Evolutionary conservation across 164 flowering plant species (phyloP).

Genomic region (Kalanchoe fedtschenkoi): DNA sequence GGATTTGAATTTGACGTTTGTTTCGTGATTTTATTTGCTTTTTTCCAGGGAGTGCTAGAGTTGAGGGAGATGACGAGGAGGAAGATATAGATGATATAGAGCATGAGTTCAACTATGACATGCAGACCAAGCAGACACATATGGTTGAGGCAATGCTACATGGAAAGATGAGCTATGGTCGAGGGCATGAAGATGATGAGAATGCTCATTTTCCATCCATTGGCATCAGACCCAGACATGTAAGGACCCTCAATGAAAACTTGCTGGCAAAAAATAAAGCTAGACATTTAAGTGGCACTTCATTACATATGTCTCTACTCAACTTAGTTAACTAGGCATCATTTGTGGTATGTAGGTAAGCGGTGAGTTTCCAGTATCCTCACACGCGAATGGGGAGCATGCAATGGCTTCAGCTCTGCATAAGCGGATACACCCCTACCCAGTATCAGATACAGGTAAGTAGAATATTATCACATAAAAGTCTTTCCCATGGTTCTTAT

Average conservation of each 20-base stretch:
- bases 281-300: neutral
- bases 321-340: neutral
- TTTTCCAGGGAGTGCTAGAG: slow-evolving; percentile 79
- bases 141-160: slow-evolving; percentile 80
- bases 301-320: neutral
- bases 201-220: slow-evolving; percentile 57
- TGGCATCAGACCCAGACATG: slow-evolving; percentile 50
- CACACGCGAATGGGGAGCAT: slow-evolving; percentile 46
- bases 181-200: slow-evolving; percentile 80
- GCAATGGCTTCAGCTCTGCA: slow-evolving; percentile 46
- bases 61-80: slow-evolving; percentile 94
- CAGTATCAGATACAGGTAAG: slow-evolving; percentile 63
- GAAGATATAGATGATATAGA: slow-evolving; percentile 91
- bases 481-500: neutral
- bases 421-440: slow-evolving; percentile 80
- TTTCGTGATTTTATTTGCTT: neutral
- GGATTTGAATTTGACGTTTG: neutral
- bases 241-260: slow-evolving; percentile 9
- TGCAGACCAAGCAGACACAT: slow-evolving; percentile 42
- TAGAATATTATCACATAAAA: neutral
- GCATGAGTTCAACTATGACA: slow-evolving; percentile 81
- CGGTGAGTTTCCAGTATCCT: slow-evolving; percentile 66
- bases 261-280: neutral
- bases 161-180: slow-evolving; percentile 92
- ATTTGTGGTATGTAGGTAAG: slow-evolving; percentile 46